Evolutionary conservation across 805 yeast genomes (phyloP).

Genomic region (Candida tallmaniae): DNA sequence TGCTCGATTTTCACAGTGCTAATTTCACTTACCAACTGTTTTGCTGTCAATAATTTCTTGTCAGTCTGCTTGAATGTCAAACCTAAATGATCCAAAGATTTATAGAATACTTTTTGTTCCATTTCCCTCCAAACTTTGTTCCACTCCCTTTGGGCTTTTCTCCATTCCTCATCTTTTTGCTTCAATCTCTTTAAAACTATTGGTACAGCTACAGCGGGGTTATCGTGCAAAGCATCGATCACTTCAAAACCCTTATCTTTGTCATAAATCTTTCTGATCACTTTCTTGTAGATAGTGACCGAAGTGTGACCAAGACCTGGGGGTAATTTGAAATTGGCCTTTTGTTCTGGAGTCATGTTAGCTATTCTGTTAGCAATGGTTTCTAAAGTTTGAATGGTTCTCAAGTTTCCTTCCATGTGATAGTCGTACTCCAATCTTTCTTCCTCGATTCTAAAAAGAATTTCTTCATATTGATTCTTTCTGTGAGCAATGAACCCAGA

Average conservation of each 20-base stretch:
- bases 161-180: slow-evolving; percentile 99
- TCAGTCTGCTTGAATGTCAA: slow-evolving; percentile 96
- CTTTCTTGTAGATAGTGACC: slow-evolving; percentile 86
- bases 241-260: slow-evolving; percentile 95
- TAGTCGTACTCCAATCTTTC: slow-evolving; percentile 97
- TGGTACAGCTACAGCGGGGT: slow-evolving; percentile 94
- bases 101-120: slow-evolving; percentile 91
- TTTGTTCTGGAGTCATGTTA: slow-evolving; percentile 88
- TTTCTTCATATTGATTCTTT: slow-evolving; percentile 96
- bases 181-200: slow-evolving; percentile 86
- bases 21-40: slow-evolving; percentile 86
- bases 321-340: slow-evolving; percentile 78
- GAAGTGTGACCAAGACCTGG: slow-evolving; percentile 93
- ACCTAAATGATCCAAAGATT: slow-evolving; percentile 92
- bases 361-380: slow-evolving; percentile 92
- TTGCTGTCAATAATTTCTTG: slow-evolving; percentile 83
- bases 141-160: slow-evolving; percentile 97
- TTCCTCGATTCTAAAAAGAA: slow-evolving; percentile 90
- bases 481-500: slow-evolving; percentile 99
- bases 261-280: slow-evolving; percentile 87
- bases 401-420: slow-evolving; percentile 88
- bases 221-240: slow-evolving; percentile 90
- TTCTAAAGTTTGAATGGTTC: slow-evolving; percentile 93
- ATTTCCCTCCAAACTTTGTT: slow-evolving; percentile 98
- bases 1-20: slow-evolving; percentile 91